A percentile compares a stretch with the other conserved stretches of the same genome.
These are phyloP conservation scores for Saksenaea vasiformis DNA, from an alignment of 371 early-diverging fungal genomes.

Conservation along the genomic window DNA sequence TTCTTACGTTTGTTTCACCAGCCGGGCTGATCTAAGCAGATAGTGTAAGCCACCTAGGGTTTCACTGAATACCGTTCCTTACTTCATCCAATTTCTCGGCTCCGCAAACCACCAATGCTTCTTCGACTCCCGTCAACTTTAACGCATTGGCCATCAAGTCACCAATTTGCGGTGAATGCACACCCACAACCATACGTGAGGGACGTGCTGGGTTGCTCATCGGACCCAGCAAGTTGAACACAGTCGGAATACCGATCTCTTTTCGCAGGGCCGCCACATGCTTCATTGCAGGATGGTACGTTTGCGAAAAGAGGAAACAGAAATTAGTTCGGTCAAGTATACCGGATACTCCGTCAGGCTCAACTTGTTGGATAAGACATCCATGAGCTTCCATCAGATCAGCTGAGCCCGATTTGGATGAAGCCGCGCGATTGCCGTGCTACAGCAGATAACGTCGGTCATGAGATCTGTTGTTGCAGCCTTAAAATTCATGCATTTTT, in stretches of 20 bases:
- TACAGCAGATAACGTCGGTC: conserved; percentile 23
- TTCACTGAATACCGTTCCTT: background rate
- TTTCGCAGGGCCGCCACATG: conserved; percentile 76
- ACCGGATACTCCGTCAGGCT: conserved; percentile 65
- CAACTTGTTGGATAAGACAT: conserved; percentile 67
- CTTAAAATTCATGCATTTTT: background rate
- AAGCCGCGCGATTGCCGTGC: conserved; percentile 96
- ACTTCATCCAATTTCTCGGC: conserved; percentile 80
- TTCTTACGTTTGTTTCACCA: conserved; percentile 69
- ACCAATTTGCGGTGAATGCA: conserved; percentile 79
- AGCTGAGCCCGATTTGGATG: conserved; percentile 93
- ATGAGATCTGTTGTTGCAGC: background rate
- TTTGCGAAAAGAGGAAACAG: conserved; percentile 92
- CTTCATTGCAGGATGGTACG: conserved; percentile 92
- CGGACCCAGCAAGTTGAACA: conserved; percentile 96
- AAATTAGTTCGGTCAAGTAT: conserved; percentile 73
- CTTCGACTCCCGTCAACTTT: conserved; percentile 69
- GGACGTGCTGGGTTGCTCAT: conserved; percentile 91
- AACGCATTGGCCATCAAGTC: conserved; percentile 85
- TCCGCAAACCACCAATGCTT: conserved; percentile 89
- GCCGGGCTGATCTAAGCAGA: conserved; percentile 68
- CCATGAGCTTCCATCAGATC: conserved; percentile 90
- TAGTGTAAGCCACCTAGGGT: background rate
- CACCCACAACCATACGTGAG: conserved; percentile 85
- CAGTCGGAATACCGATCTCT: conserved; percentile 91